phyloP scores from a whole-genome alignment of 768 basidiomycete genomes.

The Phylloporus sp. region DNA sequence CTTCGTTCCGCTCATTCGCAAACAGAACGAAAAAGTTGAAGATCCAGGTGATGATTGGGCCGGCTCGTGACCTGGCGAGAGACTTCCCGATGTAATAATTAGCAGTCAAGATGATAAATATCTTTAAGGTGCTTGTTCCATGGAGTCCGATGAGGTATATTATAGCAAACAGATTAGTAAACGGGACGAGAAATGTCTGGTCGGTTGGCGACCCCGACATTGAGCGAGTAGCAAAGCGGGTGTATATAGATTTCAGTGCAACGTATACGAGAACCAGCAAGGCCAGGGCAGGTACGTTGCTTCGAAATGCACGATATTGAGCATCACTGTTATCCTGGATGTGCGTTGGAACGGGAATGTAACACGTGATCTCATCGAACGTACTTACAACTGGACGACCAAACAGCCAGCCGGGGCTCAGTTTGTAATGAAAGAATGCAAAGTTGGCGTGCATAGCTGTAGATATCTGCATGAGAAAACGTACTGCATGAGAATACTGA shows the following conservation, averaged over 20 bases:
- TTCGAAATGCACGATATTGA: conserved; percentile 86
- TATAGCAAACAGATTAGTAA: conserved; percentile 56
- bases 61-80: conserved; percentile 38
- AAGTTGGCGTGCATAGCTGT: conserved; percentile 77
- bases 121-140: conserved; percentile 75
- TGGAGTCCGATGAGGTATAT: conserved; percentile 71
- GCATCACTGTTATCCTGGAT: conserved; percentile 85
- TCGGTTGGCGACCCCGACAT: conserved; percentile 24
- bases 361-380: not conserved
- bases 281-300: conserved; percentile 63
- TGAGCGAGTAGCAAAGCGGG: conserved; percentile 23
- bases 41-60: conserved; percentile 62
- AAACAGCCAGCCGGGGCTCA: conserved; percentile 78
- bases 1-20: conserved; percentile 66
- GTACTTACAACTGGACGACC: conserved; percentile 69
- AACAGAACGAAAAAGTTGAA: conserved; percentile 76
- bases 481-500: conserved; percentile 13
- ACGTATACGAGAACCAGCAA: conserved; percentile 52
- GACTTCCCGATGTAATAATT: conserved; percentile 65
- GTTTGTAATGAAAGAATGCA: conserved; percentile 44
- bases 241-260: conserved; percentile 47
- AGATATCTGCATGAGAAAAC: conserved; percentile 3
- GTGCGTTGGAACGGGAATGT: not conserved
- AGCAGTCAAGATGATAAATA: conserved; percentile 58
- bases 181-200: conserved; percentile 43